These are phyloP conservation scores for Aspergillus affinis DNA, from an alignment of 495 filamentous ascomycete species.

Conservation along the genomic window DNA sequence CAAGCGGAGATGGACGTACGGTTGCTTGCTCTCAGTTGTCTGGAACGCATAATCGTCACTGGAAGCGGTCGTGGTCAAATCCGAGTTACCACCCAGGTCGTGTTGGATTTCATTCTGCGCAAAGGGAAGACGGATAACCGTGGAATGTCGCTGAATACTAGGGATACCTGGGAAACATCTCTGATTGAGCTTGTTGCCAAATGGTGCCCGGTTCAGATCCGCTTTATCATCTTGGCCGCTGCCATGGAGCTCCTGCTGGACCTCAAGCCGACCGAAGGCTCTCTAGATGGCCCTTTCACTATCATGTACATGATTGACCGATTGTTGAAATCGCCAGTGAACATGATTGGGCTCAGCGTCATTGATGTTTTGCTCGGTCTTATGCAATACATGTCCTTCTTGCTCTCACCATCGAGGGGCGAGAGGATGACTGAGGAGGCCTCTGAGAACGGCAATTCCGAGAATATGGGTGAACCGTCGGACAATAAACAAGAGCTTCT, in stretches of 20 bases:
- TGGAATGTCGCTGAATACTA: constrained; percentile 12
- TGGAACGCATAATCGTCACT: constrained; percentile 75
- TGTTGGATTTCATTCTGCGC: constrained; percentile 68
- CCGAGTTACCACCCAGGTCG: constrained; percentile 64
- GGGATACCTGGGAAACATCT: constrained; percentile 71
- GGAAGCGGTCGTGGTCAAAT: constrained; percentile 74
- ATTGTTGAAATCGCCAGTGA: constrained; percentile 81
- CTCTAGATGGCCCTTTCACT: constrained; percentile 67
- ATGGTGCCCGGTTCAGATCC: constrained; percentile 89
- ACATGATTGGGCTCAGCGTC: constrained; percentile 88
- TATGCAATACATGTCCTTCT: constrained; percentile 70
- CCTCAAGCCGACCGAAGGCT: constrained; percentile 62
- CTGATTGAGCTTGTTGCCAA: constrained; percentile 72
- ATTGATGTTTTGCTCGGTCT: constrained; percentile 87
- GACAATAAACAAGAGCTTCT: constrained; percentile 53
- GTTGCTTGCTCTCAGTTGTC: constrained; percentile 73
- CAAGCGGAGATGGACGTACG: constrained; percentile 85
- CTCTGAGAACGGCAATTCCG: constrained; percentile 13
- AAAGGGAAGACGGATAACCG: constrained; percentile 35
- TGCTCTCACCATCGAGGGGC: constrained; percentile 60
- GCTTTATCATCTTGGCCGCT: constrained; percentile 80
- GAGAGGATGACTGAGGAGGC: constrained; percentile 22
- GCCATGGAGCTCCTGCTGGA: constrained; percentile 71
- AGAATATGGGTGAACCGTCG: constrained; percentile 36
- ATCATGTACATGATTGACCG: constrained; percentile 73